These are phyloP conservation scores for Brassica incana DNA, from an alignment of 345 rosid species.

Conservation along the genomic window DNA sequence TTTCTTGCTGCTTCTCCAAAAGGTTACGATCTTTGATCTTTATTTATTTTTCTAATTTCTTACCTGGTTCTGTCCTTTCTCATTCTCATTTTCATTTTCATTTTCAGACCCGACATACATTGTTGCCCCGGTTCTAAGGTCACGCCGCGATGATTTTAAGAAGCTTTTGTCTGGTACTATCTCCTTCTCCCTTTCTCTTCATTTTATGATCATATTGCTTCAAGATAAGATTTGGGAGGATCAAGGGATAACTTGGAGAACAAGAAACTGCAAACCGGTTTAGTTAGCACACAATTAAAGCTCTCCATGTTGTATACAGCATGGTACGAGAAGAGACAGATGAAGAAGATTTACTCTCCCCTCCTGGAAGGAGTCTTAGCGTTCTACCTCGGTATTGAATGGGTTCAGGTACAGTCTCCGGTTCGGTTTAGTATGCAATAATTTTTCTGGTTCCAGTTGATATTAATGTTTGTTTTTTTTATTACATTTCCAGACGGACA, in stretches of 20 bases:
- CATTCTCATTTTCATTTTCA: constrained; percentile 11
- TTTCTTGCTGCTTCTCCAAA: constrained; percentile 87
- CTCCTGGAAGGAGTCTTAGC: not conserved
- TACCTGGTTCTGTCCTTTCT: not conserved
- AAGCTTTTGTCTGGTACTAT: constrained; percentile 81
- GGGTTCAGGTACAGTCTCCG: not conserved
- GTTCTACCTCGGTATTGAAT: not conserved
- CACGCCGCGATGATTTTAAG: constrained; percentile 72
- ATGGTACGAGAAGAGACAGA: constrained; percentile 23
- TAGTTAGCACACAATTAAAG: not conserved
- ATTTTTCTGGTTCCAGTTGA: not conserved
- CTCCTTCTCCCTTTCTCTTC: not conserved
- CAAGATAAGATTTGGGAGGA: not conserved
- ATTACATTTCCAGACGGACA: constrained; percentile 62
- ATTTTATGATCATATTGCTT: not conserved
- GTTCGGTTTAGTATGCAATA: not conserved
- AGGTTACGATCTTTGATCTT: constrained; percentile 46
- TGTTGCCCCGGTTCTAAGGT: constrained; percentile 75
- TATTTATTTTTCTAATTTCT: not conserved
- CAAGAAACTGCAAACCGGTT: not conserved
- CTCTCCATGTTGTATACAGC: constrained; percentile 45
- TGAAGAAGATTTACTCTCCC: not conserved
- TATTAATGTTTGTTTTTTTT: not conserved
- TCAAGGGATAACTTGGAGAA: not conserved
- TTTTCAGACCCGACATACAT: constrained; percentile 83